Conservation (phyloP, 2,329 filamentous ascomycete genomes). For the Cryphonectria carpinicola region DNA sequence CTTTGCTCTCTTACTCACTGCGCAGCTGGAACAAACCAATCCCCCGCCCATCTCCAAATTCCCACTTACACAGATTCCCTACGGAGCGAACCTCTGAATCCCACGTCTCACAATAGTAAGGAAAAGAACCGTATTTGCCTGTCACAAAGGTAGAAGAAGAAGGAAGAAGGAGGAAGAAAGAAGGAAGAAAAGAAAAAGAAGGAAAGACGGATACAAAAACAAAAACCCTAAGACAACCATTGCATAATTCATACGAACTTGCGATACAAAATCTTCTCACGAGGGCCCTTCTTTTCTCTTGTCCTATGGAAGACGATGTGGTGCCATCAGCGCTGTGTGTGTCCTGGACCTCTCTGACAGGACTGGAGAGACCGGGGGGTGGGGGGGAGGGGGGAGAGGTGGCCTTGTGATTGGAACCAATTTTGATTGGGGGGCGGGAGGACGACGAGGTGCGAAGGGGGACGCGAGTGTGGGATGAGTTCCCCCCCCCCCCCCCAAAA, state of each 20-base stretch:
- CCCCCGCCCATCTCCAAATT: background rate
- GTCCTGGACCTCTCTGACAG: background rate
- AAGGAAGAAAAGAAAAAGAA: background rate
- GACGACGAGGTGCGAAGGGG: background rate
- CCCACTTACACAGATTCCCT: background rate
- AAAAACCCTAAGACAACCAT: conserved; percentile 3
- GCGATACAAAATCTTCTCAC: background rate
- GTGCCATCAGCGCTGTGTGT: background rate
- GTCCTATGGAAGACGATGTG: background rate
- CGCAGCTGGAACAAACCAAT: background rate
- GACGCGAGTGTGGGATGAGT: background rate
- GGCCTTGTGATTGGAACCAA: background rate
- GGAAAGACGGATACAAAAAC: no score
- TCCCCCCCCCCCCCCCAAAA: background rate
- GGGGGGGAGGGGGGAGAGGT: no score
- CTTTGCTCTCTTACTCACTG: no score
- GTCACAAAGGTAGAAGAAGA: conserved; percentile 6
- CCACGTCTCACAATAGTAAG: background rate
- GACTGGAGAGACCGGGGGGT: background rate
- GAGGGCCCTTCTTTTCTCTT: background rate
- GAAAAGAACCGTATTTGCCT: conserved; percentile 18
- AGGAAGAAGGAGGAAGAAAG: background rate
- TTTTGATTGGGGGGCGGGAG: background rate
- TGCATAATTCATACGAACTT: conserved; percentile 14
- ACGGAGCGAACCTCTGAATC: background rate